A percentile compares a stretch with the other conserved stretches of the same genome.
Conservation (phyloP, 2,329 filamentous ascomycete genomes). For the Nigrograna mackinnonii region DNA sequence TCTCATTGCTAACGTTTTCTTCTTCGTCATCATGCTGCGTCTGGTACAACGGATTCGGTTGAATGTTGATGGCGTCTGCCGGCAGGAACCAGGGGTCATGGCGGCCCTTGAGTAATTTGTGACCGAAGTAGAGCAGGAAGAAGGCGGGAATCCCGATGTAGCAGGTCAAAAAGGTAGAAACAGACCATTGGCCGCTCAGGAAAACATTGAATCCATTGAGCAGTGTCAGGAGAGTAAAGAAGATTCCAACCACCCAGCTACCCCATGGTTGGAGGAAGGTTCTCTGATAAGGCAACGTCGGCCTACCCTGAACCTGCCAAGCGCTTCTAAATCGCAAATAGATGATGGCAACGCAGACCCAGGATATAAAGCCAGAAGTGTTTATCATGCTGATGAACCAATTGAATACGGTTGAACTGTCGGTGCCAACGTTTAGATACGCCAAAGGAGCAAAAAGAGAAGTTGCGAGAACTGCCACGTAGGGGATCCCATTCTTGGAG, state of each 20-base stretch:
- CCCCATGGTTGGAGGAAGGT: conserved; percentile 69
- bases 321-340: conserved; percentile 73
- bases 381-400: conserved; percentile 75
- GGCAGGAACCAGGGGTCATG: not conserved
- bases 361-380: conserved; percentile 59
- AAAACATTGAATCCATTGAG: conserved; percentile 77
- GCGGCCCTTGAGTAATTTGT: not conserved
- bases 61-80: not conserved
- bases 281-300: conserved; percentile 65
- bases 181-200: conserved; percentile 66
- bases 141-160: not conserved
- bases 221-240: conserved; percentile 70
- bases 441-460: conserved; percentile 58
- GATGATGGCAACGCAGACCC: conserved; percentile 60
- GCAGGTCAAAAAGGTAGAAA: conserved; percentile 14
- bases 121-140: not conserved
- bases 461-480: conserved; percentile 66
- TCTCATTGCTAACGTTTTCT: conserved; percentile 32
- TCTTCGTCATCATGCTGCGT: conserved; percentile 35
- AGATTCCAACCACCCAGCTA: conserved; percentile 63
- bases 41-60: too few species aligned
- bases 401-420: conserved; percentile 64
- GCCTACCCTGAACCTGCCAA: conserved; percentile 60
- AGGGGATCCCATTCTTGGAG: conserved; percentile 68
- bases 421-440: conserved; percentile 66